A percentile compares a stretch with the other conserved stretches of the same genome.
phyloP scores from a whole-genome alignment of 768 basidiomycete genomes.

The Peribolospora kevripleyi region DNA sequence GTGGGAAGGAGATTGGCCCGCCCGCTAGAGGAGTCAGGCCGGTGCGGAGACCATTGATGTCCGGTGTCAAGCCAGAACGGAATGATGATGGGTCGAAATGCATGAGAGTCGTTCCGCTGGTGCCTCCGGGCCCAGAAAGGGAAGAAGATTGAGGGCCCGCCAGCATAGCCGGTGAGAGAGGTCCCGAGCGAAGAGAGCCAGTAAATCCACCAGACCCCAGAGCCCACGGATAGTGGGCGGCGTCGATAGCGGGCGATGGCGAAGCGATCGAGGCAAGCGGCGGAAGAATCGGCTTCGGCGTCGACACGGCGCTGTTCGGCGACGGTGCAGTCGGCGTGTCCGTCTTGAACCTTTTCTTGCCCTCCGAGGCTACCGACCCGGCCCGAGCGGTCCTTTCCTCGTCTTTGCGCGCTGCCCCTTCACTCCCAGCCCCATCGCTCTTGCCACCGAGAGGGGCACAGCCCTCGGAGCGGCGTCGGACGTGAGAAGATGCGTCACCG shows the following conservation, averaged over 20 bases:
- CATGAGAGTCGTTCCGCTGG: conserved; percentile 3
- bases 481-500: background rate
- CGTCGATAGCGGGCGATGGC: conserved; percentile 19
- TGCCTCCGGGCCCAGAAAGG: conserved; percentile 18
- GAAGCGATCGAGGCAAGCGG: conserved; percentile 57
- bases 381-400: conserved; percentile 5
- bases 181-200: conserved; percentile 61
- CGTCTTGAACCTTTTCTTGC: conserved; percentile 2
- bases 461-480: background rate
- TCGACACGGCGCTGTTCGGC: conserved; percentile 5
- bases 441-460: background rate
- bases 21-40: conserved; percentile 42
- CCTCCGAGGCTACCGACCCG: background rate
- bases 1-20: background rate
- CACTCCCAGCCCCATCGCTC: conserved; percentile 5
- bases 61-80: background rate
- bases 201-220: conserved; percentile 16
- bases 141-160: conserved; percentile 45
- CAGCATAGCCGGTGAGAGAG: conserved; percentile 88
- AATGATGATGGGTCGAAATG: conserved; percentile 38
- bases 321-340: background rate
- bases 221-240: conserved; percentile 32
- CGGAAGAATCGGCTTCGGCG: conserved; percentile 35
- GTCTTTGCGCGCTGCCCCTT: conserved; percentile 14
- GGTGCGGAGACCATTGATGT: conserved; percentile 32